phyloP scores from a whole-genome alignment of 352 stramenopile species.

The Phytophthora tubulina region DNA sequence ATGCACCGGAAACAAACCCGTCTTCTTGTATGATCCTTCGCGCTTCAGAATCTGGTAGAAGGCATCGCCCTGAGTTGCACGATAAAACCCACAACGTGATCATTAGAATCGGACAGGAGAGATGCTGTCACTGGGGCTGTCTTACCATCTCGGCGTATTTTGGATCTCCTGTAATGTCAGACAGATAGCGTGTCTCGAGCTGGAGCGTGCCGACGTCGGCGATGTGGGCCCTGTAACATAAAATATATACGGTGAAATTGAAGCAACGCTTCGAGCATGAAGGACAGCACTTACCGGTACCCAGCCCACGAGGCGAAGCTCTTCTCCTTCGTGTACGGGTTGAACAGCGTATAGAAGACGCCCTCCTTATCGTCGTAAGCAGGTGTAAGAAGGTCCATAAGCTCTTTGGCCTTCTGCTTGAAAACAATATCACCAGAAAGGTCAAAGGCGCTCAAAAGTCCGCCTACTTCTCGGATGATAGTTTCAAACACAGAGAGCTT shows the following conservation, averaged over 20 bases:
- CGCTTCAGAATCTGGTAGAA: slow-evolving; percentile 51
- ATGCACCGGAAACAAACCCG: slow-evolving; percentile 92
- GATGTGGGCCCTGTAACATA: slow-evolving; percentile 63
- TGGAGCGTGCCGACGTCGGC: slow-evolving; percentile 89
- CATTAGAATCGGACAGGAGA: too few relatives aligned
- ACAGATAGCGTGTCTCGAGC: slow-evolving; percentile 85
- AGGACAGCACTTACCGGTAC: slow-evolving; percentile 41
- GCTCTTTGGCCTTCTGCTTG: slow-evolving; percentile 89
- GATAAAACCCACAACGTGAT: too few relatives aligned
- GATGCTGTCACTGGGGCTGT: too few relatives aligned
- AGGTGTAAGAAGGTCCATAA: slow-evolving; percentile 86
- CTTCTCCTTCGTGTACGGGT: slow-evolving; percentile 81
- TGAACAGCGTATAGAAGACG: slow-evolving; percentile 92
- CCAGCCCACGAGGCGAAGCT: slow-evolving; percentile 51
- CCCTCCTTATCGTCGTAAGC: slow-evolving; percentile 92
- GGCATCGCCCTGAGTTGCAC: slow-evolving; percentile 60
- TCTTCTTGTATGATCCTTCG: slow-evolving; percentile 66
- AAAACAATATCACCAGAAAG: slow-evolving; percentile 90
- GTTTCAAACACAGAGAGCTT: slow-evolving; percentile 98
- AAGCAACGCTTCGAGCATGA: neutral
- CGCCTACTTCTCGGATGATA: slow-evolving; percentile 98
- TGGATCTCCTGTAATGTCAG: slow-evolving; percentile 75
- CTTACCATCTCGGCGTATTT: too few relatives aligned
- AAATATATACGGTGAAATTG: neutral
- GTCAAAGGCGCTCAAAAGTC: slow-evolving; percentile 96